Base-by-base conservation (phyloP, 129 eudicot genomes). In the Chrysanthemum makinoi region DNA sequence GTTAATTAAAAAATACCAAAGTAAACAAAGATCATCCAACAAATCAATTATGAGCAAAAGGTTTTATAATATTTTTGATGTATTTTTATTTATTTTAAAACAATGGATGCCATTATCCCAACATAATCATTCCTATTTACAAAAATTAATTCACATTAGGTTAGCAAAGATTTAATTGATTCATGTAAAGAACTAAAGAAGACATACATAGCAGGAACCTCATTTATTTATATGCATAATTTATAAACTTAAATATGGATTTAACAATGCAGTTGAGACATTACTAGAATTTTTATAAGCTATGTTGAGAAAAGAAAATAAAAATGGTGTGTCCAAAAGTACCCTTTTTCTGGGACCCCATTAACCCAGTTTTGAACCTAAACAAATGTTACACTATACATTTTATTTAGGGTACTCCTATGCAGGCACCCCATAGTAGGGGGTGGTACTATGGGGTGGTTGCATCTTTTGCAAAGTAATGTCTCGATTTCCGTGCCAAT, bases 21-120 rank as follows among this genome's bases (percentile, higher is more conserved):
- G 4, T 5, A 46, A 33, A 69, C 8, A 20, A 69, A 54, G 12
- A 54, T 54, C 63, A 28, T 39, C 63, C 63, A 69, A 53, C 62
- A 69, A 69, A 28, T 33, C 26, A 69, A 69, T 69, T 52, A 69
- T 69, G 63, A 53, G 24, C 24, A 16, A 16, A 69, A 9, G 50
- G 73, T 13, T 33, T 26, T 54, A 28, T 6, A 52, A 15, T 10
- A 17, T 24, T 10, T 3, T 30, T 16, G 6, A 28, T 4, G 18
- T 30, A 6, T 53, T 16, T 22, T 68, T 24, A 4, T 4, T 24
- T 14, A 19, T 54, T 54, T 35, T 5, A 2, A 54, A 12, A 54
- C 53, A 54, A 16, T 35, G 35, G 18, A 54, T 54, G 6, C 33
- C 17, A n/a, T 17, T 69, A 62, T 69, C 64, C 10, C 74, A 4